These are phyloP conservation scores for Cytospora chrysosperma DNA, from an alignment of 2,329 filamentous ascomycete species.

Conservation along the genomic window DNA sequence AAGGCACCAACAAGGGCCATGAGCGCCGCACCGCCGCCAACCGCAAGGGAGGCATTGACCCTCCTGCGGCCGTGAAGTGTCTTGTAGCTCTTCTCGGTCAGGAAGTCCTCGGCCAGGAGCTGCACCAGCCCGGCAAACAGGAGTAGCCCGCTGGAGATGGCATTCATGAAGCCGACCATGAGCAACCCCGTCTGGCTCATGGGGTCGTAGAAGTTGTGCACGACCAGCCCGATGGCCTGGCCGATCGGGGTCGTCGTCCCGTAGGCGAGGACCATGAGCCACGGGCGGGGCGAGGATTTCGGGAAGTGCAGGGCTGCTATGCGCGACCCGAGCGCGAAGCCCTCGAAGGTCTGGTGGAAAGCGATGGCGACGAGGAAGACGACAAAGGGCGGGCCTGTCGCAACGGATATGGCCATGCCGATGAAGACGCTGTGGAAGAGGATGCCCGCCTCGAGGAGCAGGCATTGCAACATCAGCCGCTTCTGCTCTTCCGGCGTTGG, in stretches of 20 bases:
- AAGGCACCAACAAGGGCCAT: constrained; percentile 75
- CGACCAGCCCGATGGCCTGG: constrained; percentile 75
- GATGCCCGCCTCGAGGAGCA: constrained; percentile 79
- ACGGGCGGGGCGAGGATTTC: constrained; percentile 70
- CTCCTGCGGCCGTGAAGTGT: constrained; percentile 61
- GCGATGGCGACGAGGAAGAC: constrained; percentile 78
- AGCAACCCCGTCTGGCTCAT: constrained; percentile 72
- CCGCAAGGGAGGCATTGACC: constrained; percentile 61
- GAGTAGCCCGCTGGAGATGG: constrained; percentile 75
- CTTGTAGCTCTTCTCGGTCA: constrained; percentile 72
- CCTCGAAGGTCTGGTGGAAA: constrained; percentile 88
- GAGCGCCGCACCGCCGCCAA: constrained; percentile 61
- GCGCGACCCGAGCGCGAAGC: constrained; percentile 78
- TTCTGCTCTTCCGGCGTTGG: constrained; percentile 58
- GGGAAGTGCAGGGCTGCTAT: constrained; percentile 83
- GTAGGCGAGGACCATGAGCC: constrained; percentile 78
- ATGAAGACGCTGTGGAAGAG: constrained; percentile 85
- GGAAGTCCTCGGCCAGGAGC: constrained; percentile 79
- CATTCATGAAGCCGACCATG: constrained; percentile 86
- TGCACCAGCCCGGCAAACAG: constrained; percentile 83
- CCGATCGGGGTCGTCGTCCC: constrained; percentile 77
- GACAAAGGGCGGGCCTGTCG: constrained; percentile 74
- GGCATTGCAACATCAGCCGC: constrained; percentile 70
- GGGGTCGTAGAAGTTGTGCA: constrained; percentile 80
- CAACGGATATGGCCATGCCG: constrained; percentile 81